Evolutionary conservation across 257 asterid genomes (phyloP), one percentile per base, ranked within the genome.

Genomic region (Forsythia viridissima): DNA sequence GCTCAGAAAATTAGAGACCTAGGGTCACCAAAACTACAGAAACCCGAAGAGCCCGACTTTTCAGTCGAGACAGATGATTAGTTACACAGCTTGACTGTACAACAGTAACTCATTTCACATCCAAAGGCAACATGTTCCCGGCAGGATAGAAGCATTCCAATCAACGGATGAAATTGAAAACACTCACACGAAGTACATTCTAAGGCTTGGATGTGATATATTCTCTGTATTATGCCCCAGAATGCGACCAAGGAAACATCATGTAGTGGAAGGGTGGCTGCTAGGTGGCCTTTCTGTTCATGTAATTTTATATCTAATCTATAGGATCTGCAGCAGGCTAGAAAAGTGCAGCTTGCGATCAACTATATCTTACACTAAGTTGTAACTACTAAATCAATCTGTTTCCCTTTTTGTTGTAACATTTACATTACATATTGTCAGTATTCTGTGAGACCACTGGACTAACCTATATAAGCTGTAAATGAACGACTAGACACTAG

Each of bases 21-120:
- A 5, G 88, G 85, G 75, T 79, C 92, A 82, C 96, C 94, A 0
- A 91, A 90, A 77, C 86, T 94, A 37, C 89, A 92, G 13, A 92
- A 92, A 84, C 97, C 97, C 0, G 97, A 92, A 80, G 97, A 92
- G 79, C 97, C 97, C 0, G 97, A 92, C 82, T 94, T 92, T 78
- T 90, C 92, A 6, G 94, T 78, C 34, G 96, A 91, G 81, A 91
- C 89, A 0, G 97, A 92, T 21, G 90, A 92, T 82, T 94, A 92
- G 92, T 11, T 21, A 48, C 4, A 57, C 67, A 20, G 67, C 34
- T 20, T 4, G 21, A 8, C 46, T 20, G 18, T 39, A 57, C 24
- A 11, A 30, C 34, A 30, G 34, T 30, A 30, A 38, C 69, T 74
- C 36, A 41, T 20, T 18, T 34, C 21, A 52, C 3, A 57, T 9